Conservation (phyloP, 176 grass and related monocot genomes). For the Oryza punctata region DNA sequence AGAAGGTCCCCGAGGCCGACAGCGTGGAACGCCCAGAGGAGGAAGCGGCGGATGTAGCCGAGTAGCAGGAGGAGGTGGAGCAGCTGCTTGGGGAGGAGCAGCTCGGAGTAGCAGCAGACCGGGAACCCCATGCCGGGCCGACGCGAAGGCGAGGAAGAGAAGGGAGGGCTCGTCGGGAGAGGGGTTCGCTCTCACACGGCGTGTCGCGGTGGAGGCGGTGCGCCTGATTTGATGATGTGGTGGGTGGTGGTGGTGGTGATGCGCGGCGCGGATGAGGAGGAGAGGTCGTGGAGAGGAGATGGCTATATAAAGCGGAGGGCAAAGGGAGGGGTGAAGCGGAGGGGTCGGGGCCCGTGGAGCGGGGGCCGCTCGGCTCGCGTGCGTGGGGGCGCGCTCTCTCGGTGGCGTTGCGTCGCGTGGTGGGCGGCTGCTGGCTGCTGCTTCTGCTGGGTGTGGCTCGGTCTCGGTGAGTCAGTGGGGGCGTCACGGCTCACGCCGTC, state of each 20-base stretch:
- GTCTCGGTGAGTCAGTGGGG: neutral
- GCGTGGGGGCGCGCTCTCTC: neutral
- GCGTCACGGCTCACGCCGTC: neutral
- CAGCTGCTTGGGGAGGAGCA: constrained; percentile 75
- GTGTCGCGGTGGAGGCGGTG: constrained; percentile 7
- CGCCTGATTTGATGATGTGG: neutral
- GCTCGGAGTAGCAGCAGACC: constrained; percentile 61
- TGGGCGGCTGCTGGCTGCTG: neutral
- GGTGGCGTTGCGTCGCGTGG: neutral
- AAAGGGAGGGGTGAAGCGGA: constrained; percentile 14
- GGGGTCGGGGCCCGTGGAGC: neutral
- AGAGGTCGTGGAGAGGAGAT: neutral
- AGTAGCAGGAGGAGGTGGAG: constrained; percentile 66
- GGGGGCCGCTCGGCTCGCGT: neutral
- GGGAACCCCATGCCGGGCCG: constrained; percentile 72
- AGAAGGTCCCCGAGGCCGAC: constrained; percentile 75
- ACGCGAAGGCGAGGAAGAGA: neutral
- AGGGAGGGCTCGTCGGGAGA: neutral
- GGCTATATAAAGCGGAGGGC: constrained; percentile 44
- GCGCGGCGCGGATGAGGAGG: constrained; percentile 33
- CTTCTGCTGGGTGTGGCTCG: neutral
- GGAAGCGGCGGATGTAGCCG: constrained; percentile 68
- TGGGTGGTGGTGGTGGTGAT: neutral
- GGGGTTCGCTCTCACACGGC: neutral
- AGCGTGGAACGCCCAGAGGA: constrained; percentile 67